phyloP scores from a whole-genome alignment of 495 filamentous ascomycete species.

The Geopyxis carbonaria region DNA sequence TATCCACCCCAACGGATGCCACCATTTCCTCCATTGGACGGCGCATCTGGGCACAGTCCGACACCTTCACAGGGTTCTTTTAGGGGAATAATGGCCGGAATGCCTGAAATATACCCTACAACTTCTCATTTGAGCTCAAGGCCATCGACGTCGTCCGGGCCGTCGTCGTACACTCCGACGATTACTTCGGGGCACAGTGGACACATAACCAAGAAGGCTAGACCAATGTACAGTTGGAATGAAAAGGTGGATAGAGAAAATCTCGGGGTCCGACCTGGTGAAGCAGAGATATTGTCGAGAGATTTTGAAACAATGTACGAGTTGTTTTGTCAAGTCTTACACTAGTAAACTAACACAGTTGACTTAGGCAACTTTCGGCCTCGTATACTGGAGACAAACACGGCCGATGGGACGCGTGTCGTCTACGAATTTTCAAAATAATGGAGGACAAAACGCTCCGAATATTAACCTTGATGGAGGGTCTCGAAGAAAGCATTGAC shows the following conservation, averaged over 20 bases:
- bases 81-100: too few relatives aligned
- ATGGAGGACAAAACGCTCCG: slow-evolving; percentile 6
- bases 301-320: slow-evolving; percentile 12
- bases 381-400: slow-evolving; percentile 17
- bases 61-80: too few relatives aligned
- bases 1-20: too few relatives aligned
- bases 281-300: slow-evolving; percentile 13
- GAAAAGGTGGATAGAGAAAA: slow-evolving; percentile 7
- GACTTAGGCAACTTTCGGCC: slow-evolving; percentile 8
- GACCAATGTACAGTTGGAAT: slow-evolving; percentile 14
- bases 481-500: slow-evolving; percentile 13
- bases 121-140: too few relatives aligned
- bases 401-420: slow-evolving; percentile 18
- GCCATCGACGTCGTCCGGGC: too few relatives aligned
- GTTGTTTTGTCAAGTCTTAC: background rate
- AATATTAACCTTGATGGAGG: slow-evolving; percentile 13
- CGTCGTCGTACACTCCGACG: too few relatives aligned
- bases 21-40: too few relatives aligned
- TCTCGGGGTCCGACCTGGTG: slow-evolving; percentile 10
- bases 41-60: too few relatives aligned
- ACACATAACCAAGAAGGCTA: slow-evolving; percentile 3
- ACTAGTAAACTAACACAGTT: background rate
- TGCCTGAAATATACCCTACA: too few relatives aligned
- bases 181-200: too few relatives aligned
- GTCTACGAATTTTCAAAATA: slow-evolving; percentile 13